Conservation (phyloP, 2,329 filamentous ascomycete genomes). For the Trichophyton verrucosum region DNA sequence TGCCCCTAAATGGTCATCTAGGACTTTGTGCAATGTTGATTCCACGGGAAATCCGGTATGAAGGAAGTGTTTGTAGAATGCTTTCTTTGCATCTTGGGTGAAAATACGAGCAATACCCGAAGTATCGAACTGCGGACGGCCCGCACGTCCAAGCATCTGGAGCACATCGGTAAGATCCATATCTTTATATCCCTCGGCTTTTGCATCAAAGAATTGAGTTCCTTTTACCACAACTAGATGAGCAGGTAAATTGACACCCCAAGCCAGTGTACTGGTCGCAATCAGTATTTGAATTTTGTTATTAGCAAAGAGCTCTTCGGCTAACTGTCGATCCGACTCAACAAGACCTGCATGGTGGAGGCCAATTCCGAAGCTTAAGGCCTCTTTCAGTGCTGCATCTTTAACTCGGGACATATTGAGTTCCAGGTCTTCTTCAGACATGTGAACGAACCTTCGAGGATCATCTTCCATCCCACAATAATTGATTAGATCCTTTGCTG, state of each 20-base stretch:
- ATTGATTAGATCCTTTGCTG: slow-evolving; percentile 92
- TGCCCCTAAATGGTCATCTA: slow-evolving; percentile 92
- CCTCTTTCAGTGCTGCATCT: slow-evolving; percentile 81
- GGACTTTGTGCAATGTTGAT: slow-evolving; percentile 85
- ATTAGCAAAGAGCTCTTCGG: slow-evolving; percentile 89
- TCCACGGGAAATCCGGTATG: slow-evolving; percentile 97
- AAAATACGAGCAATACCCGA: slow-evolving; percentile 95
- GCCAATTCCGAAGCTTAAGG: slow-evolving; percentile 94
- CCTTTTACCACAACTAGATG: slow-evolving; percentile 97
- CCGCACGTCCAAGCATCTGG: slow-evolving; percentile 93
- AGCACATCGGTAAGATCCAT: slow-evolving; percentile 98
- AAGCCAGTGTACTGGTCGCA: slow-evolving; percentile 89
- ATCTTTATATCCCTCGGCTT: slow-evolving; percentile 93
- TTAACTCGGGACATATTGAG: slow-evolving; percentile 81
- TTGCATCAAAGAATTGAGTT: slow-evolving; percentile 95
- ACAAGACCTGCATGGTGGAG: slow-evolving; percentile 94
- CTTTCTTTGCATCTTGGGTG: slow-evolving; percentile 93
- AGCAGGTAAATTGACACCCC: slow-evolving; percentile 95
- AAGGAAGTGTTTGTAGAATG: slow-evolving; percentile 98
- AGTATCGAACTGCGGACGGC: slow-evolving; percentile 89
- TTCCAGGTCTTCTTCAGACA: slow-evolving; percentile 89
- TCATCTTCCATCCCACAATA: slow-evolving; percentile 98
- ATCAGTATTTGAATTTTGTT: slow-evolving; percentile 98
- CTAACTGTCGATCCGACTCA: slow-evolving; percentile 79
- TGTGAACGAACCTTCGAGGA: slow-evolving; percentile 78